A percentile compares a stretch with the other conserved stretches of the same genome.
These are phyloP conservation scores for Aspergillus japonicus DNA, from an alignment of 2,329 filamentous ascomycete genomes.

Conservation along the genomic window DNA sequence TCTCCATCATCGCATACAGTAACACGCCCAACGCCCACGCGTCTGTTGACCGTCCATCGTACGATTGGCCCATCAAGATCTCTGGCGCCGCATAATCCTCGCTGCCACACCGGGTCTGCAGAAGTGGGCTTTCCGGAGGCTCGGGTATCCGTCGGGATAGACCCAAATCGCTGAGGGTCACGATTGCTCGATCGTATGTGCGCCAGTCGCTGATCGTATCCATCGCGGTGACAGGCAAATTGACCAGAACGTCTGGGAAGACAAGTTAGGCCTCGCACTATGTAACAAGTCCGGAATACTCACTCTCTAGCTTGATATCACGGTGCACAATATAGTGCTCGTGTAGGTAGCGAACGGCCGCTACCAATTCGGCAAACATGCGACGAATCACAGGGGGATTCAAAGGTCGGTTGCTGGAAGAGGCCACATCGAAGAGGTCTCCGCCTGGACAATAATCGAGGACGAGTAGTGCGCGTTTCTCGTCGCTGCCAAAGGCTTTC, in stretches of 20 bases:
- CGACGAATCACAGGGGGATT: conserved; percentile 70
- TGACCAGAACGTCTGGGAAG: conserved; percentile 78
- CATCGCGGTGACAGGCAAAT: conserved; percentile 69
- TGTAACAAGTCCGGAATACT: conserved; percentile 36
- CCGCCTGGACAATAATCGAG: conserved; percentile 91
- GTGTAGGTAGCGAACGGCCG: conserved; percentile 83
- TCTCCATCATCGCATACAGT: conserved; percentile 89
- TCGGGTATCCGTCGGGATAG: conserved; percentile 78
- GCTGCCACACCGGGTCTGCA: conserved; percentile 91
- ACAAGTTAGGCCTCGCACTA: conserved; percentile 4
- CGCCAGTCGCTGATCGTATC: conserved; percentile 67
- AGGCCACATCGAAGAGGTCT: conserved; percentile 91
- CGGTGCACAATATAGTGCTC: conserved; percentile 84
- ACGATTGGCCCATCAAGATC: conserved; percentile 90
- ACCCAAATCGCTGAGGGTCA: conserved; percentile 88
- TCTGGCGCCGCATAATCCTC: conserved; percentile 98
- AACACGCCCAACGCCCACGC: conserved; percentile 94
- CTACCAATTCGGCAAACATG: conserved; percentile 86
- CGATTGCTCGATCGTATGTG: conserved; percentile 75
- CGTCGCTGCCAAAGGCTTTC: conserved; percentile 86
- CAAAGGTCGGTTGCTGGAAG: conserved; percentile 66
- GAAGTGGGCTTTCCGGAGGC: conserved; percentile 72
- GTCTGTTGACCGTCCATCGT: conserved; percentile 88
- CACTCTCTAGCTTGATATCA: conserved; percentile 98
- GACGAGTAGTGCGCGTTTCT: conserved; percentile 77